Base-by-base conservation (phyloP, 2,329 filamentous ascomycete species). In the Penicillium sp. region DNA sequence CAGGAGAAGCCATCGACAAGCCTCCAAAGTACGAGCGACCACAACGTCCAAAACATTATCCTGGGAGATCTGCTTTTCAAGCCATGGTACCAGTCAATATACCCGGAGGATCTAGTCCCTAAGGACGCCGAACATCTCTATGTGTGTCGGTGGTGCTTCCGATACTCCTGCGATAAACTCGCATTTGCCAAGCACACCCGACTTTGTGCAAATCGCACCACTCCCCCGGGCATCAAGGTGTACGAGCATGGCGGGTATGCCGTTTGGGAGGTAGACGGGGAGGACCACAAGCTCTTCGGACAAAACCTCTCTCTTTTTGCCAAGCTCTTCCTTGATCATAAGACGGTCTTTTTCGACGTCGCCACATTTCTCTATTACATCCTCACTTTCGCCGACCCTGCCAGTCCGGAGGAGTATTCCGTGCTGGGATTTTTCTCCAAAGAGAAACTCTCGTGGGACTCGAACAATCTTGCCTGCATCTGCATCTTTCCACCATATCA, bases 341-440 rank as follows among this genome's bases (percentile, higher is more conserved):
- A 98, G 66, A 95, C 89, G 6, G 90, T 98, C 58, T 97, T 96
- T 72, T 98, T 95, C 74, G 93, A 98, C 64, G 90, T 96, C 39
- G 83, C 84, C 4, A 88, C 87, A 44, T 98, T 98, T 72, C 84
- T 95, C 58, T 98, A 95, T 76, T 97, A 95, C 67, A 80, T 95
- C 4, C 82, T 97, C 45, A 86, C 93, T 39, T 86, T 90, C 63
- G 86, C 83, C 7, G 74, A 80, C 58, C 76, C 76, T 0, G 42
- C 61, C 3, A 63, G 73, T 62, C 56, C 66, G 41, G 49, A 66
- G 42, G 57, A 63, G 49, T 62, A 69, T 58, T 82, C 85, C 62
- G 84, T 96, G 28, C 81, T 91, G 1, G 93, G 93, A n/a, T 97
- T 97, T 77, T 98, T 97, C 74, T 94, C 88, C 54, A 97, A 98